Conservation (phyloP, 2,329 filamentous ascomycete species). For the Aspergillus udagawae region DNA sequence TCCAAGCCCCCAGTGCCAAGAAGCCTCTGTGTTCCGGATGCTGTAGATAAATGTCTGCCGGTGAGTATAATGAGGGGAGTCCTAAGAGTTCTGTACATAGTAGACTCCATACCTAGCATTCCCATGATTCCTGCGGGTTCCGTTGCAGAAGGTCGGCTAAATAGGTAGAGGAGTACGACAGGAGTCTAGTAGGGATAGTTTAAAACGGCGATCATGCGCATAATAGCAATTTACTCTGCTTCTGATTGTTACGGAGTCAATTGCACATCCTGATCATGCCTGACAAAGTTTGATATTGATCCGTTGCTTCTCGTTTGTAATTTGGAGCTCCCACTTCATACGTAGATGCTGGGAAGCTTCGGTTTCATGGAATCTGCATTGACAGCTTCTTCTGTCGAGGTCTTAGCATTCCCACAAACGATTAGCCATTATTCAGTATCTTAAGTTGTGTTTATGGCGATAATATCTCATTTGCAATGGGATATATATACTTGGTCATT, state of each 20-base stretch:
- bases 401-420: no score
- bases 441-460: no score
- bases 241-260: neutral
- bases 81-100: neutral
- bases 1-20: neutral
- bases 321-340: neutral
- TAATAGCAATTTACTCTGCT: neutral
- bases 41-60: neutral
- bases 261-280: neutral
- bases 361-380: no score
- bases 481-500: no score
- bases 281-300: neutral
- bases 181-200: no score
- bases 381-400: neutral
- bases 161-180: neutral
- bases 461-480: no score
- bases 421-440: no score
- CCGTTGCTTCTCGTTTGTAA: neutral
- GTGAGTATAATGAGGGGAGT: neutral
- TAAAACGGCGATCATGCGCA: no score
- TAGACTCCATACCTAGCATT: neutral
- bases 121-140: neutral
- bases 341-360: neutral
- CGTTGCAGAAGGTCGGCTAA: neutral
- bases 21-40: neutral